Conservation (phyloP, 306 rosid genomes). For the Geum urbanum region DNA sequence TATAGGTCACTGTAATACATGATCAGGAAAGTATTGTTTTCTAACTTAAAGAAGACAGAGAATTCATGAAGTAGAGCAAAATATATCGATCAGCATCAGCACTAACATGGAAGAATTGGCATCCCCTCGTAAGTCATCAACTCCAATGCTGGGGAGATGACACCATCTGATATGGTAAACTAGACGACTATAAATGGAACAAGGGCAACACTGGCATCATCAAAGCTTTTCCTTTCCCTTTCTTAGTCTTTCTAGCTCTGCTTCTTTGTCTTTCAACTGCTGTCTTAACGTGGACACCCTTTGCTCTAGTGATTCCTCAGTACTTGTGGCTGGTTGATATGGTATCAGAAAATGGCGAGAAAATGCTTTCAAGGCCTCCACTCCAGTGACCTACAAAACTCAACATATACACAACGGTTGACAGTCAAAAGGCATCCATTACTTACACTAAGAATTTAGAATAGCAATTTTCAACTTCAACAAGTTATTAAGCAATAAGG, state of each 20-base stretch:
- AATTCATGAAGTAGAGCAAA: background rate
- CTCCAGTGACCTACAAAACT: conserved; percentile 78
- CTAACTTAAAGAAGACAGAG: background rate
- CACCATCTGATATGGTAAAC: conserved; percentile 20
- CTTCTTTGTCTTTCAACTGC: conserved; percentile 65
- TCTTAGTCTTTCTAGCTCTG: conserved; percentile 56
- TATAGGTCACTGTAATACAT: background rate
- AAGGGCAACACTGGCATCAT: conserved; percentile 16
- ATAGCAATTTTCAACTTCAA: background rate
- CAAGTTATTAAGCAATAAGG: background rate
- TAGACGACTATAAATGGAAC: conserved; percentile 30
- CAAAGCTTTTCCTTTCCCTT: conserved; percentile 48
- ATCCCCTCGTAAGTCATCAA: conserved; percentile 12
- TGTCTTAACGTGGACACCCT: conserved; percentile 45
- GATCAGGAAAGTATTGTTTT: background rate
- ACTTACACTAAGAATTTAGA: background rate
- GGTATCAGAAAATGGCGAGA: conserved; percentile 59
- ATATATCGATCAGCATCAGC: conserved; percentile 5
- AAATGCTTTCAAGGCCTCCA: conserved; percentile 71
- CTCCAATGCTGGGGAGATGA: conserved; percentile 21
- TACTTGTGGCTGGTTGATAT: conserved; percentile 42
- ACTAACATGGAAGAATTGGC: conserved; percentile 20
- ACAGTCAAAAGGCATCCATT: background rate
- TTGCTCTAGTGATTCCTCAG: conserved; percentile 58
- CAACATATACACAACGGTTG: conserved; percentile 11